Evolutionary conservation across 495 filamentous ascomycete genomes (phyloP).

Genomic region (Xylaria telfairii): DNA sequence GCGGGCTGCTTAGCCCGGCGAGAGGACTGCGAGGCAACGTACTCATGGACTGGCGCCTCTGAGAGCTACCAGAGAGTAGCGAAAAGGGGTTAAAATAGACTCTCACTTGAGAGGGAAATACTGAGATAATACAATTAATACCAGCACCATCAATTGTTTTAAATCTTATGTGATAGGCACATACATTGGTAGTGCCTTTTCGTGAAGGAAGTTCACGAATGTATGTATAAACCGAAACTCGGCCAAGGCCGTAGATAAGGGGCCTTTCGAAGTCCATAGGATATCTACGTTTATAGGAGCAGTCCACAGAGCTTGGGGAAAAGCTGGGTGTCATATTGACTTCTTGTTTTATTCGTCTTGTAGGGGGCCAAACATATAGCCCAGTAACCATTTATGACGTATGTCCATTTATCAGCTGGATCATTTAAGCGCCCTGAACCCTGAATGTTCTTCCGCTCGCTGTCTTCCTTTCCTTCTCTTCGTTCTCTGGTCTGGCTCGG

Average conservation of each 20-base stretch:
- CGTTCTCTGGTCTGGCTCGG: constrained; percentile 88
- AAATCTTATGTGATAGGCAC: too few species aligned
- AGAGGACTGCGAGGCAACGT: too few species aligned
- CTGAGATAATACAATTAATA: too few species aligned
- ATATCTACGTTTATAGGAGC: neutral
- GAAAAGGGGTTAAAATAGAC: too few species aligned
- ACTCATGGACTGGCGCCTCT: too few species aligned
- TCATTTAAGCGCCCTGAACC: constrained; percentile 51
- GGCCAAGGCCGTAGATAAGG: neutral
- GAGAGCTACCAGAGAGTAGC: too few species aligned
- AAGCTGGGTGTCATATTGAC: neutral
- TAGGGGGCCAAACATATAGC: neutral
- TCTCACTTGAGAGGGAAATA: too few species aligned
- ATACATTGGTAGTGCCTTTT: too few species aligned
- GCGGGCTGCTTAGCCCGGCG: too few species aligned
- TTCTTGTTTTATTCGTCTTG: neutral
- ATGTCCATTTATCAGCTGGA: neutral
- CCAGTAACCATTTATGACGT: neutral
- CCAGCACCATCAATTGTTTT: too few species aligned
- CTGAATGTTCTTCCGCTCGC: constrained; percentile 95
- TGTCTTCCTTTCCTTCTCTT: constrained; percentile 98
- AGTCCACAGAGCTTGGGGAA: neutral
- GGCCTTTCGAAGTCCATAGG: neutral
- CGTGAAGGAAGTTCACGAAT: too few species aligned
- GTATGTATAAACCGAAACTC: neutral